Percentiles rank a stretch among this genome's conserved stretches.
These are phyloP conservation scores for Francoa sonchifolia DNA, from an alignment of 441 rosid species.

Conservation along the genomic window DNA sequence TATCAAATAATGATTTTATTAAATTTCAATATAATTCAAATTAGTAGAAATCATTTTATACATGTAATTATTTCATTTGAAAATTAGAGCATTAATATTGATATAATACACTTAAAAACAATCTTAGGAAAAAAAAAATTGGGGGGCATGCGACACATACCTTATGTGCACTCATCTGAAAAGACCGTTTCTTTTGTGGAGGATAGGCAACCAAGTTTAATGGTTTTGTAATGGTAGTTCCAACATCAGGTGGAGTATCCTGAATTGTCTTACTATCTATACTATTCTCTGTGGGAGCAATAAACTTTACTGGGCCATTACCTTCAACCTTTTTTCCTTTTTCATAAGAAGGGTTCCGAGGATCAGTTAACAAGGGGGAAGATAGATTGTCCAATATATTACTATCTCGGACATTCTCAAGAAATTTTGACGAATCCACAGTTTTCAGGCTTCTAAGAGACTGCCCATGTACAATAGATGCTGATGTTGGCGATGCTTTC, in stretches of 20 bases:
- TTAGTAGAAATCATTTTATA: no score
- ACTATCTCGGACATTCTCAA: conserved; percentile 32
- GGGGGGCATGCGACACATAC: conserved; percentile 19
- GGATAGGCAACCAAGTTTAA: conserved; percentile 20
- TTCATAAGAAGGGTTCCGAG: conserved; percentile 17
- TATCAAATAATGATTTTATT: no score
- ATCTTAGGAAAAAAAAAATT: neutral
- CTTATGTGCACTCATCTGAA: conserved; percentile 81
- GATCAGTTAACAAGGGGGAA: conserved; percentile 13
- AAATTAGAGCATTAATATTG: no score
- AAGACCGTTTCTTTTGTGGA: conserved; percentile 34
- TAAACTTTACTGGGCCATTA: conserved; percentile 25
- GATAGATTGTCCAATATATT: conserved; percentile 16
- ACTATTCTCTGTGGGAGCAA: conserved; percentile 23
- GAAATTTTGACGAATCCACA: conserved; percentile 42
- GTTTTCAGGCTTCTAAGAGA: conserved; percentile 73
- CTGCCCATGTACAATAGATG: conserved; percentile 61
- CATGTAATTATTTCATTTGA: no score
- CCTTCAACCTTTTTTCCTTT: conserved; percentile 32
- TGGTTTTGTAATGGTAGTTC: conserved; percentile 20
- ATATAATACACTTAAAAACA: no score
- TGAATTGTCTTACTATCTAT: conserved; percentile 18
- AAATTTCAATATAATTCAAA: no score
- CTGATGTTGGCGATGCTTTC: conserved; percentile 63
- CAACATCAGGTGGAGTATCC: conserved; percentile 18